Evolutionary conservation across 352 stramenopile genomes (phyloP).

Genomic region (Pythium brassicae): DNA sequence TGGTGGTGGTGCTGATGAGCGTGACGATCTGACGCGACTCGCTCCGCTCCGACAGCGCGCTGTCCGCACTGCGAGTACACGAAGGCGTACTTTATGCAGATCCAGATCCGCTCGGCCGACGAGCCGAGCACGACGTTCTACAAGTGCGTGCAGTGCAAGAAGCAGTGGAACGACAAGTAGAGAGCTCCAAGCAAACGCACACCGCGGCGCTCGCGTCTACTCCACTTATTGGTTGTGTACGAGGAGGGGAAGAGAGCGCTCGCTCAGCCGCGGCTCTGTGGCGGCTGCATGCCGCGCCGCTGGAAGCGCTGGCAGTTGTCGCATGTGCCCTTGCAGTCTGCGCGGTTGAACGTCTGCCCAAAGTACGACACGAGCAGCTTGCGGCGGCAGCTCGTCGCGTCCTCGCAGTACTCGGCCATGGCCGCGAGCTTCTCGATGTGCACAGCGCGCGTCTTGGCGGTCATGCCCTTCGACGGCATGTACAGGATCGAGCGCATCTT

Average conservation of each 20-base stretch:
- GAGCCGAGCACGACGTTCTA: constrained; percentile 99
- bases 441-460: constrained; percentile 53
- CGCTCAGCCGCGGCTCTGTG: not conserved
- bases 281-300: constrained; percentile 1
- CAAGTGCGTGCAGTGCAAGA: constrained; percentile 97
- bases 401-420: constrained; percentile 79
- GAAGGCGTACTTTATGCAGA: constrained; percentile 99
- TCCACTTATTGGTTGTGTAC: too few relatives aligned
- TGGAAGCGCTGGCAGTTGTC: constrained; percentile 13
- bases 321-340: constrained; percentile 45
- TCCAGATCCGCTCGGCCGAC: constrained; percentile 99
- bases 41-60: constrained; percentile 35
- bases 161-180: constrained; percentile 94
- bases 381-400: constrained; percentile 68
- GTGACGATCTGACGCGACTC: too few relatives aligned
- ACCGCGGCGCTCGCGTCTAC: not conserved
- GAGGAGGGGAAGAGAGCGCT: too few relatives aligned
- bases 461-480: constrained; percentile 79
- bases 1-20: not conserved
- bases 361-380: constrained; percentile 80
- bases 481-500: constrained; percentile 81
- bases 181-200: not conserved
- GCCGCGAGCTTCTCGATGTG: constrained; percentile 75
- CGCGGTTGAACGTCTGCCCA: constrained; percentile 63
- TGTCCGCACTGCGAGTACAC: constrained; percentile 95